A percentile compares a stretch with the other conserved stretches of the same genome.
Conservation (phyloP, 2,329 filamentous ascomycete species). For the Pleurostoma richardsiae region DNA sequence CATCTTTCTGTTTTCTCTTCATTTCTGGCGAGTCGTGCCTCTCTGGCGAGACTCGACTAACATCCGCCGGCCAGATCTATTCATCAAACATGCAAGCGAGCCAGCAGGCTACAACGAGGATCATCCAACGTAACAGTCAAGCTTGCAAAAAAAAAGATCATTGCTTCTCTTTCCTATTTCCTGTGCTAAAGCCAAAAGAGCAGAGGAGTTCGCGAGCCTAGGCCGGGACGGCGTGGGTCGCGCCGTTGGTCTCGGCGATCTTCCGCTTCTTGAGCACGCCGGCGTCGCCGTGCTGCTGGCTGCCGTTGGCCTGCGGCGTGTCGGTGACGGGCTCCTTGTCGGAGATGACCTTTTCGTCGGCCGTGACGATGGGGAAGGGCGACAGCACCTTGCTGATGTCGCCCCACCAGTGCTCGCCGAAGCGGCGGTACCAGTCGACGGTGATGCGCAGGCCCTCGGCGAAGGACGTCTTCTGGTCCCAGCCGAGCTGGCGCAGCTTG, state of each 20-base stretch:
- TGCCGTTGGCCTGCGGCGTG: constrained; percentile 16
- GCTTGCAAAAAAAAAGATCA: no score
- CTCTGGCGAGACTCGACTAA: no score
- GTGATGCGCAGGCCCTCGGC: constrained; percentile 58
- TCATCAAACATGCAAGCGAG: no score
- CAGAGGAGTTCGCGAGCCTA: neutral
- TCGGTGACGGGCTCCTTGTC: constrained; percentile 37
- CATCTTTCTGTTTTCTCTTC: no score
- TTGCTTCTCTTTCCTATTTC: no score
- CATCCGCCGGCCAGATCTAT: no score
- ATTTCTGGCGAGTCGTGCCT: no score
- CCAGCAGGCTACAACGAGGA: no score
- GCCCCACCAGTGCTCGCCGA: constrained; percentile 67
- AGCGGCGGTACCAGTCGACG: constrained; percentile 65
- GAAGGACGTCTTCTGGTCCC: constrained; percentile 63
- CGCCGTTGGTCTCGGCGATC: neutral
- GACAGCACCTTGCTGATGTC: constrained; percentile 65
- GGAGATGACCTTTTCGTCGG: constrained; percentile 46
- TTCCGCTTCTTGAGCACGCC: constrained; percentile 12
- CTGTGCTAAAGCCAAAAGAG: no score
- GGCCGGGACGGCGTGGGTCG: neutral
- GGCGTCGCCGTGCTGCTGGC: constrained; percentile 3
- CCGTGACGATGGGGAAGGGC: constrained; percentile 59
- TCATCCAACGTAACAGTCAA: no score
- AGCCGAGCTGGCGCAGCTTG: constrained; percentile 63